Base-by-base conservation (phyloP, 2,329 filamentous ascomycete genomes). In the Epichloe uncinata region DNA sequence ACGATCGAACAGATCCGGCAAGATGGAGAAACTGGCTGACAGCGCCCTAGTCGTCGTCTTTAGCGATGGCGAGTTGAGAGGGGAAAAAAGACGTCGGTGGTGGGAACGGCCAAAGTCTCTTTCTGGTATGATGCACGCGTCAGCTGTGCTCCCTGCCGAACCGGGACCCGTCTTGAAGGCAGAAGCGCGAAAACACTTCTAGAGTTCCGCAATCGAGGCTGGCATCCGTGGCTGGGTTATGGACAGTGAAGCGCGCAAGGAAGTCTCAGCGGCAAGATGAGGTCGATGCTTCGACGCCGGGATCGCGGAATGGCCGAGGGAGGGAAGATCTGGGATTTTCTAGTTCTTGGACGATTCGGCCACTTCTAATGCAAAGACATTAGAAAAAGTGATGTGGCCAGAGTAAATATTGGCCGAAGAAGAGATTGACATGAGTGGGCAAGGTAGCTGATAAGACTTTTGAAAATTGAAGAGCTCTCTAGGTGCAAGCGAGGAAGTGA, bases 211-310 rank as follows among this genome's bases (percentile, higher is more conserved):
- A 6, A 18, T 12, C 12, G 15, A 18, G n/a, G 22, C n/a, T 15
- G 37, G 22, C n/a, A 20, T 36, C 3, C 7, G 33, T 26, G 5
- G 37, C 26, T 18, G 18, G 30, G 33, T 30, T 18, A 16, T 15
- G 7, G 16, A 12, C 18, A 22, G 15, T 15, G 30, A 26, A 41
- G 37, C 7, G 42, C 34, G 42, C 34, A 30, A 41, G 22, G 6
- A 45, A 44, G 22, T 6, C 16, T 47, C 26, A 12, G 26, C 22
- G 36, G 37, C 26, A 35, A 42, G 36, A 11, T 40, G 34, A 46
- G 46, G 44, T 50, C 50, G 47, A 47, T 47, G 50, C 50, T 41
- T 35, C 30, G 42, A 45, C 48, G 48, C 48, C 45, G 36, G 33
- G 48, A 36, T 52, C 51, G 37, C 48, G 44, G 41, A 43, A 47